Percentiles rank a stretch among this genome's conserved stretches.
These are phyloP conservation scores for Calonectria crousiana DNA, from an alignment of 2,329 filamentous ascomycete species.

Conservation along the genomic window DNA sequence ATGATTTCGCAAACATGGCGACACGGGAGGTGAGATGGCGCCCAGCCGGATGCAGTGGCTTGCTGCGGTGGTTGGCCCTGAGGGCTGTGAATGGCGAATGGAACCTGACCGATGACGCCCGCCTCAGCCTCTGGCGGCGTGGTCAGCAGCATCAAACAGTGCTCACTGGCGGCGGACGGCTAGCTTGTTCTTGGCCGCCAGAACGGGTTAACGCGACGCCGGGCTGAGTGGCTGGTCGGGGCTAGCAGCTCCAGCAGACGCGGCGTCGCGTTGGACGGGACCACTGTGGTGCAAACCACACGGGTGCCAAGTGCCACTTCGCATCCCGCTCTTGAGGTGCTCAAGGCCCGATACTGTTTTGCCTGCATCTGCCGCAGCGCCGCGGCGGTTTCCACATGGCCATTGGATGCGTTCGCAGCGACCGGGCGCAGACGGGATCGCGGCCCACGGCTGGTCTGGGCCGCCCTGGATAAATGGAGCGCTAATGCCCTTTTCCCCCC, in stretches of 20 bases:
- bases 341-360: background rate
- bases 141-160: background rate
- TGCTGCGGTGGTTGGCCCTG: background rate
- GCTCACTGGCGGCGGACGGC: background rate
- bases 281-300: background rate
- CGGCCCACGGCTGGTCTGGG: background rate
- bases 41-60: background rate
- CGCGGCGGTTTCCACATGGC: background rate
- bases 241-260: background rate
- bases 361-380: too few relatives aligned
- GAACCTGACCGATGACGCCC: background rate
- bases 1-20: background rate
- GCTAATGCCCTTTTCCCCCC: background rate
- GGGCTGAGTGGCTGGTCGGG: background rate
- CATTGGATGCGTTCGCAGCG: background rate
- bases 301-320: background rate
- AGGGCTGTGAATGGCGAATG: background rate
- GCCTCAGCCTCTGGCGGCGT: background rate
- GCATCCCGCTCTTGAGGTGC: background rate
- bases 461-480: background rate
- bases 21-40: background rate
- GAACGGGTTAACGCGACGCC: background rate
- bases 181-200: background rate
- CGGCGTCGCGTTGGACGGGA: too few relatives aligned
- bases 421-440: background rate